A percentile compares a stretch with the other conserved stretches of the same genome.
phyloP scores from a whole-genome alignment of 2,329 filamentous ascomycete species.

The Cryphonectria japonica region DNA sequence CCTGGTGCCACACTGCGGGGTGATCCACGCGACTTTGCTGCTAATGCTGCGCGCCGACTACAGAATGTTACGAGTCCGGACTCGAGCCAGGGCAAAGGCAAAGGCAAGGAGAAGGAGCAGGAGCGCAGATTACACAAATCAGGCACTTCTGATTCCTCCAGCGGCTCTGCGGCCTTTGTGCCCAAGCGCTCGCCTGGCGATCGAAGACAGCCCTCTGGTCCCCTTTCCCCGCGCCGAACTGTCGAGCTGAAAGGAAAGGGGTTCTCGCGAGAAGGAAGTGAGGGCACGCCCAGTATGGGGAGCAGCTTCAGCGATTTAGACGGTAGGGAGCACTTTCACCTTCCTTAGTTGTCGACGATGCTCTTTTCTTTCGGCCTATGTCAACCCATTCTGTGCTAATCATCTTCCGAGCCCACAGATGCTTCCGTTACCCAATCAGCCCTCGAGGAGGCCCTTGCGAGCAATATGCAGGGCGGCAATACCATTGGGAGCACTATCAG shows the following conservation, averaged over 20 bases:
- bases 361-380: no score
- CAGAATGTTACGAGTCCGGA: conserved; percentile 24
- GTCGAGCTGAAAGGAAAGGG: conserved; percentile 60
- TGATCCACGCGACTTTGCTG: conserved; percentile 41
- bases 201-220: conserved; percentile 45
- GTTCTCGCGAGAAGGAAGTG: conserved; percentile 65
- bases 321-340: conserved; percentile 48
- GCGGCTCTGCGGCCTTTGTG: conserved; percentile 53
- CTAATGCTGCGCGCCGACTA: conserved; percentile 37
- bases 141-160: conserved; percentile 67
- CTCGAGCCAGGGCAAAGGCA: conserved; percentile 33
- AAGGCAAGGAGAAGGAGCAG: conserved; percentile 37
- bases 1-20: conserved; percentile 58
- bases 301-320: conserved; percentile 88
- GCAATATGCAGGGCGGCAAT: conserved; percentile 66
- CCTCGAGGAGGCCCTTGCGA: conserved; percentile 76
- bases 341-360: conserved; percentile 7
- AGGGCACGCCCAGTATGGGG: conserved; percentile 78
- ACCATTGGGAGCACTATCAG: conserved; percentile 67
- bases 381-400: background rate
- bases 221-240: conserved; percentile 62
- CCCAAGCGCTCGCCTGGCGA: conserved; percentile 38
- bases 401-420: conserved; percentile 53
- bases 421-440: conserved; percentile 81
- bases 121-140: conserved; percentile 45